phyloP scores from a whole-genome alignment of 2,329 filamentous ascomycete species.

The Aureobasidium sp. region DNA sequence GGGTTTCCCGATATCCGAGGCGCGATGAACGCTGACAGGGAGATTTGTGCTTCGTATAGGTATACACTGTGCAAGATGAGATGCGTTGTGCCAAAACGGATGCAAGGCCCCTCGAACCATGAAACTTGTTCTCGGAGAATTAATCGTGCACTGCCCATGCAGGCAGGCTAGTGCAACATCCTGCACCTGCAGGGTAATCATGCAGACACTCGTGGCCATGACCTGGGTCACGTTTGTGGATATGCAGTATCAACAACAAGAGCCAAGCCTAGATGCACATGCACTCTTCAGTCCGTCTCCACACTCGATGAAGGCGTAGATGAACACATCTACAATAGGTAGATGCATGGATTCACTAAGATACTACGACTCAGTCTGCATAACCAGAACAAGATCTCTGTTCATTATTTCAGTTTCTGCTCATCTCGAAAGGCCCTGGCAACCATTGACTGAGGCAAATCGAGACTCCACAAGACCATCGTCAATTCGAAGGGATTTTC shows the following conservation, averaged over 20 bases:
- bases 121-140: constrained; percentile 8
- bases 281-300: too few species aligned
- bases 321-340: not conserved
- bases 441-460: not conserved
- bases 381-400: not conserved
- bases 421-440: not conserved
- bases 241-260: not conserved
- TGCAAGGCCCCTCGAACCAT: not conserved
- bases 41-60: not conserved
- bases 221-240: not conserved
- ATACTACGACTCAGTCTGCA: not conserved
- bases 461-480: constrained; percentile 1
- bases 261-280: not conserved
- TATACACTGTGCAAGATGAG: not conserved
- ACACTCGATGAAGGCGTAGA: too few species aligned
- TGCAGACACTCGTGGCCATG: not conserved
- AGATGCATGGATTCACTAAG: not conserved
- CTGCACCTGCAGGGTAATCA: not conserved
- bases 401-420: constrained; percentile 10
- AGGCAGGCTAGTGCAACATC: not conserved
- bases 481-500: not conserved
- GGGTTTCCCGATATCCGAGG: not conserved
- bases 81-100: not conserved
- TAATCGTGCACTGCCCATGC: constrained; percentile 5
- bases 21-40: not conserved